phyloP scores from a whole-genome alignment of 202 grass and related monocot genomes.

The Musa balbisiana region DNA sequence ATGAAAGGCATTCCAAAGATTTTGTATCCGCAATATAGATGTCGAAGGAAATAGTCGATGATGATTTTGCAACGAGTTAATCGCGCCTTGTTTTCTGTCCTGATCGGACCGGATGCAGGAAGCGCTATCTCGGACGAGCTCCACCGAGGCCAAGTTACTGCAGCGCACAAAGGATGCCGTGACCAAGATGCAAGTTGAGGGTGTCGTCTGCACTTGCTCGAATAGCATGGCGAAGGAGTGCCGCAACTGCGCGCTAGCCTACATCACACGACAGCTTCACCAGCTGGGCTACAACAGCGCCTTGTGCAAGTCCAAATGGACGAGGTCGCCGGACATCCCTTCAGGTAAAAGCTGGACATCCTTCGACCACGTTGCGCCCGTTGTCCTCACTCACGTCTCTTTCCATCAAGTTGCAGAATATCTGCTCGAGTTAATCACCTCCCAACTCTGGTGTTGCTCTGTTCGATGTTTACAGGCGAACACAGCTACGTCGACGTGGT shows the following conservation, averaged over 20 bases:
- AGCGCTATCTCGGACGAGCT: constrained; percentile 39
- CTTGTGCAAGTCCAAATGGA: constrained; percentile 56
- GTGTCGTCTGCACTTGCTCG: constrained; percentile 33
- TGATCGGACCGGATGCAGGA: constrained; percentile 24
- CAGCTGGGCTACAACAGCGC: constrained; percentile 54
- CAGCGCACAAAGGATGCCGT: constrained; percentile 34
- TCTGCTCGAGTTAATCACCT: background rate
- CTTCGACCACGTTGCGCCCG: background rate
- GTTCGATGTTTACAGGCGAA: constrained; percentile 33
- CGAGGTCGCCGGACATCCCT: constrained; percentile 35
- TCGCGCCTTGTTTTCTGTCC: background rate
- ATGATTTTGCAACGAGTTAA: background rate
- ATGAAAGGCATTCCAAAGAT: background rate
- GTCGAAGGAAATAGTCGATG: background rate
- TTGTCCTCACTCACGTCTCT: background rate
- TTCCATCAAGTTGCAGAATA: background rate
- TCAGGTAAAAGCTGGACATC: constrained; percentile 26
- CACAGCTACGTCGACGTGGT: constrained; percentile 60
- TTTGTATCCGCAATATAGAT: background rate
- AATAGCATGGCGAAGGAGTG: constrained; percentile 9
- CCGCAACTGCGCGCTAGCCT: constrained; percentile 38
- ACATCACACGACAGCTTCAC: constrained; percentile 32
- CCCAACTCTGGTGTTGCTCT: background rate
- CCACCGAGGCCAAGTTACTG: constrained; percentile 41
- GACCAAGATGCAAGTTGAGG: constrained; percentile 25